These are phyloP conservation scores for Corchorus olitorius DNA, from an alignment of 345 rosid genomes.

Conservation along the genomic window DNA sequence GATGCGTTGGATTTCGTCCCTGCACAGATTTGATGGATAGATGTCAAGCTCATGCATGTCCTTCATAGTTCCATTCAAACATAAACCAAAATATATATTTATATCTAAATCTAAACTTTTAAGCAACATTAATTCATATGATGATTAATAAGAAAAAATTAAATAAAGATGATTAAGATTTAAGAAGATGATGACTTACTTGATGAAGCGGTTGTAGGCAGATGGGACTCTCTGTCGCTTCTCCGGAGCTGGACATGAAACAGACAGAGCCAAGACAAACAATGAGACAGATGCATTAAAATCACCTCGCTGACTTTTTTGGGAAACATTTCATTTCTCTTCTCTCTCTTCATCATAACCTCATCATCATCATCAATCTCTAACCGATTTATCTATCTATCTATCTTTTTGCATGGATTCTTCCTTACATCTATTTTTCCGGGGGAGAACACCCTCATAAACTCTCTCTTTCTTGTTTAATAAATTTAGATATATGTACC, in stretches of 20 bases:
- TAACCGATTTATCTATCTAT: constrained; percentile 23
- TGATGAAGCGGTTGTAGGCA: constrained; percentile 99
- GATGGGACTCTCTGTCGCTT: constrained; percentile 99
- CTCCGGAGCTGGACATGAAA: constrained; percentile 86
- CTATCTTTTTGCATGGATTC: constrained; percentile 11
- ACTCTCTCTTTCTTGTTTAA: neutral
- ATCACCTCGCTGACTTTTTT: constrained; percentile 38
- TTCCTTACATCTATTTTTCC: constrained; percentile 40
- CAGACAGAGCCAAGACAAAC: constrained; percentile 48
- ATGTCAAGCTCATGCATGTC: constrained; percentile 17
- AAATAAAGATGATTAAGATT: neutral
- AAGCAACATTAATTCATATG: neutral
- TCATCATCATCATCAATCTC: constrained; percentile 51
- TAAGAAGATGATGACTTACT: constrained; percentile 40
- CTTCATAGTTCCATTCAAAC: neutral
- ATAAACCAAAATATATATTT: neutral
- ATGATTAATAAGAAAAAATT: too few species aligned
- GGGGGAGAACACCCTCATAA: constrained; percentile 37
- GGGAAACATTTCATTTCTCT: constrained; percentile 38
- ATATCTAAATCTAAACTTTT: neutral
- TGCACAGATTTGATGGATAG: constrained; percentile 31
- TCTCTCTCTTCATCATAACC: constrained; percentile 46
- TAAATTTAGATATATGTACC: neutral
- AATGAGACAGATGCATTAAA: constrained; percentile 49
- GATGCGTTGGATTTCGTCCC: constrained; percentile 99